These are phyloP conservation scores for Phanerodontia chrysosporium DNA, from an alignment of 768 basidiomycete species.

Conservation along the genomic window DNA sequence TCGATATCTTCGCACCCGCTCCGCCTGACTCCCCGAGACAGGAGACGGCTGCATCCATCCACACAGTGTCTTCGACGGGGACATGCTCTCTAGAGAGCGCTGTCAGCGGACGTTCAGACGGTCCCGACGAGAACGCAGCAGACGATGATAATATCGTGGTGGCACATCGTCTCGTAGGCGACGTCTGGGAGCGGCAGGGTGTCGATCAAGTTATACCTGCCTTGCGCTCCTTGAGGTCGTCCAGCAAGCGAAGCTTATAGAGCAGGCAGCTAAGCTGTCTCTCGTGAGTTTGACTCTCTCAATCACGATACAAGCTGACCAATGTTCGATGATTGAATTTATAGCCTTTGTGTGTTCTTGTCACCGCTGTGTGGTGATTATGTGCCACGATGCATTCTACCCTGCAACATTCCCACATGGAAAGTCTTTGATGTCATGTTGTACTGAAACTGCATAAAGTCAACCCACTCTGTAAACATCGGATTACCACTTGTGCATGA, in stretches of 20 bases:
- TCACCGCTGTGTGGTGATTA: too few relatives aligned
- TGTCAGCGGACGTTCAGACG: background rate
- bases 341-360: too few relatives aligned
- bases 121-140: background rate
- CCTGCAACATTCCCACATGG: too few relatives aligned
- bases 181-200: conserved; percentile 11
- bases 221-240: conserved; percentile 7
- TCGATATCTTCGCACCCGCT: background rate
- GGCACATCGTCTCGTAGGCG: conserved; percentile 8
- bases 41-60: background rate
- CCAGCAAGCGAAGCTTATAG: conserved; percentile 1
- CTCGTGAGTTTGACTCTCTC: background rate
- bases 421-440: too few relatives aligned
- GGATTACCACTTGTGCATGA: too few relatives aligned
- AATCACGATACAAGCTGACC: too few relatives aligned
- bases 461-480: too few relatives aligned
- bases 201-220: conserved; percentile 9
- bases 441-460: too few relatives aligned
- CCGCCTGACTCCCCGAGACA: background rate
- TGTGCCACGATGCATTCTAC: too few relatives aligned
- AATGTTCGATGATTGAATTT: too few relatives aligned
- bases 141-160: background rate
- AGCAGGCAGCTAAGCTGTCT: background rate
- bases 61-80: background rate
- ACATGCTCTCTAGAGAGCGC: background rate